Percentiles rank a stretch among this genome's conserved stretches.
Conservation (phyloP, 2,329 filamentous ascomycete species). For the Pyricularia pennisetigena region DNA sequence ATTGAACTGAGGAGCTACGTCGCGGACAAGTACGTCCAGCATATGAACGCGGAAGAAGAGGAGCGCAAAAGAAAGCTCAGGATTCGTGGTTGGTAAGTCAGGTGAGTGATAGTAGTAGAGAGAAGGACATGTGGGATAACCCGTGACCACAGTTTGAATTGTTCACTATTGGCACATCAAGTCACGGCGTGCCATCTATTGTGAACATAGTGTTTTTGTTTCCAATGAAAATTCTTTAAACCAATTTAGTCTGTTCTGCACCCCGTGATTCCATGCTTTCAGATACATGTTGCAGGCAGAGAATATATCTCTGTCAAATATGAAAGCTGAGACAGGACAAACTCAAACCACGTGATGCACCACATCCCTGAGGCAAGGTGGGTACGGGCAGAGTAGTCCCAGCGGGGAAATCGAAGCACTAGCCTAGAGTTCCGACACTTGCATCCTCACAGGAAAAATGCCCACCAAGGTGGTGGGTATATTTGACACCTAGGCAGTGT, state of each 20-base stretch:
- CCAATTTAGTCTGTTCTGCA: background rate
- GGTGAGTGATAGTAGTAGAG: background rate
- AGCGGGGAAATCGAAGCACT: background rate
- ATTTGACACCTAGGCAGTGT: background rate
- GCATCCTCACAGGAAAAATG: background rate
- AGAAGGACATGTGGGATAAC: background rate
- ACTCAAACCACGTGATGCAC: background rate
- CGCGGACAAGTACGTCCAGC: background rate
- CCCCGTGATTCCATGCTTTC: background rate
- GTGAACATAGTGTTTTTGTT: background rate
- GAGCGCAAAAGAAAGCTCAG: background rate
- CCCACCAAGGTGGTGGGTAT: background rate
- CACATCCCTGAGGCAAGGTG: background rate
- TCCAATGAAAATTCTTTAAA: background rate
- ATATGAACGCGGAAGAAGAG: background rate
- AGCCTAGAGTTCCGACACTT: background rate
- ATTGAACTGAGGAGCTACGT: background rate
- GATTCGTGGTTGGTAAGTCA: background rate
- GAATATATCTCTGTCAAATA: background rate
- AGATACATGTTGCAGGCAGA: background rate
- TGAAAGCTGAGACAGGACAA: background rate
- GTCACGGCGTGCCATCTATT: background rate
- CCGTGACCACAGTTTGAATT: background rate
- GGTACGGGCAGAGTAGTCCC: background rate
- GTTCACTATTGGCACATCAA: background rate